Base-by-base conservation (phyloP, 2,329 filamentous ascomycete genomes). In the Aspergillus tubingensis region DNA sequence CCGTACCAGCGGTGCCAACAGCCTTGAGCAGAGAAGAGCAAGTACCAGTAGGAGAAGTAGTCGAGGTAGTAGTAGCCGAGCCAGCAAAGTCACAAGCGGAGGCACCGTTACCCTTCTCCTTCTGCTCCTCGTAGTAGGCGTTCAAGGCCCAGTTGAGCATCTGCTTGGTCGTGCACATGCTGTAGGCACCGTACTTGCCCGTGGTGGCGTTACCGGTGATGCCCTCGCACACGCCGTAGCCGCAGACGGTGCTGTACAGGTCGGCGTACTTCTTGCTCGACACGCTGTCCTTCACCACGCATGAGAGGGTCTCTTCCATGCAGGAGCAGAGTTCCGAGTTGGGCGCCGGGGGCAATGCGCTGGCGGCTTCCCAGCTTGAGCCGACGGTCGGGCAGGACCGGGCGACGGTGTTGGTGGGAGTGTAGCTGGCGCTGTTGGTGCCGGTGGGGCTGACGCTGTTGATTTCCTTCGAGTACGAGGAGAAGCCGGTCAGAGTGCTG, bases 321-420 rank as follows among this genome's bases (percentile, higher is more conserved):
- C 95, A 98, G 58, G 82, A 77, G 83, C 95, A 98, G 54, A 96
- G 86, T 51, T 86, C 72, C 59, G 85, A 72, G 79, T 97, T 91
- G 63, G 92, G 92, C 6, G 85, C 86, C 10, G 93, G 93, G 19
- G 94, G 94, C 19, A 98, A 89, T 59, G 80, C 82, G 44, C 83
- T 82, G 6, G 66, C 58, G 52, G 91, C 89, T 66, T 83, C 80
- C 93, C 94, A 98, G 70, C 78, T 81, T 43, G 76, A 68, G 68
- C 77, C 80, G 58, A 87, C 78, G 7, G 79, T 79, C 15, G 94
- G 94, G 85, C 94, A 98, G 27, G 84, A 74, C 58, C 81, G 81
- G 53, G 85, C 83, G 19, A 86, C 80, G 50, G 85, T 86, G 84
- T 92, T 93, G 74, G 84, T 83, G 5, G 91, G 86, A 27, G 70